These are phyloP conservation scores for Guyanaporus albipodus DNA, from an alignment of 768 basidiomycete genomes.

Conservation along the genomic window DNA sequence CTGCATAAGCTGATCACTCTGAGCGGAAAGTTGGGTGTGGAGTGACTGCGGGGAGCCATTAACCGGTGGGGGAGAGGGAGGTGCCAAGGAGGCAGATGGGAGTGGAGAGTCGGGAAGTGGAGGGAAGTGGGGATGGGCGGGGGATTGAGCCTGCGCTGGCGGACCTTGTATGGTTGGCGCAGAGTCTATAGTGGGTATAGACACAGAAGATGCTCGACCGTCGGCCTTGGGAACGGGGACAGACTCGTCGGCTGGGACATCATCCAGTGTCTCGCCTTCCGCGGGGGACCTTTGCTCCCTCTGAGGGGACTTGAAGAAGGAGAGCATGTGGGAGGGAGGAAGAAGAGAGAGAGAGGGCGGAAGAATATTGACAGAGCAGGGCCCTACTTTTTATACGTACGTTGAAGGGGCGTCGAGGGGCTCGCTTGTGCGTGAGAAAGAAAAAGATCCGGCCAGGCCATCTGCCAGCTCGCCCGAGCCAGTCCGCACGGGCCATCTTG, in stretches of 20 bases:
- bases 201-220: conserved; percentile 17
- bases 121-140: background rate
- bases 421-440: no score
- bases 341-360: background rate
- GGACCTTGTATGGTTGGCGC: conserved; percentile 22
- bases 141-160: background rate
- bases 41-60: conserved; percentile 7
- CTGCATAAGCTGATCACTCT: conserved; percentile 18
- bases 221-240: background rate
- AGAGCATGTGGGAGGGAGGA: conserved; percentile 17
- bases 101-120: conserved; percentile 21
- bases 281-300: conserved; percentile 8
- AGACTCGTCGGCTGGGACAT: conserved; percentile 7
- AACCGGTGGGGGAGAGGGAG: conserved; percentile 9
- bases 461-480: background rate
- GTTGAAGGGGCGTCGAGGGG: background rate
- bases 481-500: background rate
- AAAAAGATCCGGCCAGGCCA: background rate
- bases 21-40: conserved; percentile 15
- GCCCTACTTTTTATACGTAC: conserved; percentile 27
- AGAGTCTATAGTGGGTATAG: conserved; percentile 22
- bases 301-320: conserved; percentile 21
- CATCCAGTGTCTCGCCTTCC: background rate
- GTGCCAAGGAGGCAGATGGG: conserved; percentile 16
- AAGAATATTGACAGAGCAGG: conserved; percentile 8